Base-by-base conservation (phyloP, 2,329 filamentous ascomycete genomes). In the Aphanoascus verrucosus region DNA sequence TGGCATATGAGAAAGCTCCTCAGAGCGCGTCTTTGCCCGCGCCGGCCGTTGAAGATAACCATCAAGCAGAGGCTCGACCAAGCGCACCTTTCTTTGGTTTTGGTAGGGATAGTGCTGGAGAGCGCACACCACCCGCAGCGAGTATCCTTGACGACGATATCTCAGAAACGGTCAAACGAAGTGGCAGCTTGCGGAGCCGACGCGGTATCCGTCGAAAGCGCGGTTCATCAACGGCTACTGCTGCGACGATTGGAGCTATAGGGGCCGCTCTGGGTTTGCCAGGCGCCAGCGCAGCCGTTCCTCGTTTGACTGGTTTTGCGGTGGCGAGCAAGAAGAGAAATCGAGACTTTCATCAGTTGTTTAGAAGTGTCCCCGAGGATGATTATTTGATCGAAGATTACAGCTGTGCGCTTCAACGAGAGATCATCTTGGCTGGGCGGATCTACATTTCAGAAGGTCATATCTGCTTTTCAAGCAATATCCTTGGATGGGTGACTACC, bases 301-400 rank as follows among this genome's bases (percentile, higher is more conserved):
- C 87, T 43, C 89, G 90, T 58, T 76, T 94, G 58, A 95, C 91
- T 3, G 93, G 93, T 0, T 98, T 98, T 67, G 91, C 93, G 48
- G 89, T 97, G 59, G 93, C 93, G 47, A 94, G 87, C 67, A 94
- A 94, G 68, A 96, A 93, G 72, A 82, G 94, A 54, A 98, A 98
- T 70, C 82, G 88, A 47, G 93, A 97, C 65, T 98, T 97, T 63
- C 93, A 98, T 68, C 80, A 80, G 55, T 73, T 95, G 1, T 98
- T 98, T 75, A 86, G 93, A 69, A 97, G 90, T 66, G 93, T 98
- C 0, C 93, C 94, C 0, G 91, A 97, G 60, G 93, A 98, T 63
- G 93, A 98, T 68, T 96, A 95, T 65, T 77, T 98, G 23, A 97
- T 98, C 59, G 93, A 98, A 66, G 93, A 98, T 68, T 98, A 97